Percentiles rank a stretch among this genome's conserved stretches.
Conservation (phyloP, 2,329 filamentous ascomycete genomes). For the Nakataea oryzae region DNA sequence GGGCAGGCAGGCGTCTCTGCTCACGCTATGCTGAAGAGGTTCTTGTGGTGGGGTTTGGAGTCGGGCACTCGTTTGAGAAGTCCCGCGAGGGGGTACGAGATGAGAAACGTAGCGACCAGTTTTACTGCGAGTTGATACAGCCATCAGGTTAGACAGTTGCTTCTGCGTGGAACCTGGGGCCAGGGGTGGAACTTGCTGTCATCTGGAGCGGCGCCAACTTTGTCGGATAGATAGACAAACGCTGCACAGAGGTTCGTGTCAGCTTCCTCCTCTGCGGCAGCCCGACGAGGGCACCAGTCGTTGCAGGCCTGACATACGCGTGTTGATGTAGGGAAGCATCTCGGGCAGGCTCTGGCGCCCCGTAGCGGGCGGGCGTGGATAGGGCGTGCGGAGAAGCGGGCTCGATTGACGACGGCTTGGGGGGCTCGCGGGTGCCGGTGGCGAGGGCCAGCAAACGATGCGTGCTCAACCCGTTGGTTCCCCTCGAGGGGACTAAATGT, state of each 20-base stretch:
- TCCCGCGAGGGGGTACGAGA: constrained; percentile 86
- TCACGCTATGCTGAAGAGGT: constrained; percentile 73
- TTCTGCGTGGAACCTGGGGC: neutral
- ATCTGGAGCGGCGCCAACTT: constrained; percentile 32
- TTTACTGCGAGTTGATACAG: constrained; percentile 55
- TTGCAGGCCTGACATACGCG: constrained; percentile 11
- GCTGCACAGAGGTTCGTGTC: constrained; percentile 18
- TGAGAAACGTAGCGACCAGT: constrained; percentile 77
- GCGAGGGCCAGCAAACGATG: neutral
- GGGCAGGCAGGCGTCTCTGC: constrained; percentile 9
- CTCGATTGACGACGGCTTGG: neutral
- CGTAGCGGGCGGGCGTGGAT: neutral
- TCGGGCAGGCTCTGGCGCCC: neutral
- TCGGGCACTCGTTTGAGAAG: constrained; percentile 87
- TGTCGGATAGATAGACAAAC: constrained; percentile 29
- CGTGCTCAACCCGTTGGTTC: neutral
- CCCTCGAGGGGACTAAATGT: neutral
- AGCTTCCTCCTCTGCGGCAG: neutral
- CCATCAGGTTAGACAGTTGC: neutral
- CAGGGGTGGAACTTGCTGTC: constrained; percentile 26
- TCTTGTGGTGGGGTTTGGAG: constrained; percentile 71
- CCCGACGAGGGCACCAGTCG: neutral
- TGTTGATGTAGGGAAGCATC: constrained; percentile 19
- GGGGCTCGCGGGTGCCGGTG: neutral
- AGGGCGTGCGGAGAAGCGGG: neutral